Conservation (phyloP, 768 basidiomycete species). For the Russula sp. region DNA sequence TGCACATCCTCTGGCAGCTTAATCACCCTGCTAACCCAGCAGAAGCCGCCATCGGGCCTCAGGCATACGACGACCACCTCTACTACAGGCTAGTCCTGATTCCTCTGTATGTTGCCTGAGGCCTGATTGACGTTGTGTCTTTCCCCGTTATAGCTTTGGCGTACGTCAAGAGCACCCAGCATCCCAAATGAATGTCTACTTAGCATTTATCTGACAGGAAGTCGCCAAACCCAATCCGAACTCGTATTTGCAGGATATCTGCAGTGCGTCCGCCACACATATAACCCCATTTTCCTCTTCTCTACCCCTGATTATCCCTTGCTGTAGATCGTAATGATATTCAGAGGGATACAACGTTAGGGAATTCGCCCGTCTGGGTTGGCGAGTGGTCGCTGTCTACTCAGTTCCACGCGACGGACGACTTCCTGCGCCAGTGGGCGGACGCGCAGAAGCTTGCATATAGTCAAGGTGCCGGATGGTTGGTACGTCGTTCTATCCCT, state of each 20-base stretch:
- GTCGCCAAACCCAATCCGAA: slow-evolving; percentile 59
- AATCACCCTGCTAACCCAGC: slow-evolving; percentile 66
- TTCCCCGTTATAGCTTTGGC: slow-evolving; percentile 42
- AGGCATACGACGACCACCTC: slow-evolving; percentile 72
- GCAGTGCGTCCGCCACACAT: slow-evolving; percentile 46
- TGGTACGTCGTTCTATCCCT: slow-evolving; percentile 38
- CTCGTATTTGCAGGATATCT: slow-evolving; percentile 62
- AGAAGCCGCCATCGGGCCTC: slow-evolving; percentile 60
- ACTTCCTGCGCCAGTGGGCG: slow-evolving; percentile 61
- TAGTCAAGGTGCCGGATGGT: slow-evolving; percentile 56
- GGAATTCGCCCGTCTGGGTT: slow-evolving; percentile 48
- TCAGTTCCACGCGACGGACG: slow-evolving; percentile 55
- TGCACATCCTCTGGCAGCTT: slow-evolving; percentile 76
- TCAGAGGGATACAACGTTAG: slow-evolving; percentile 39
- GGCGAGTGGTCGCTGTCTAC: slow-evolving; percentile 62
- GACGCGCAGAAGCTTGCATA: slow-evolving; percentile 71
- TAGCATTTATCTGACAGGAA: slow-evolving; percentile 40
- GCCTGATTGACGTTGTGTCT: slow-evolving; percentile 25
- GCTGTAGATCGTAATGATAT: slow-evolving; percentile 54
- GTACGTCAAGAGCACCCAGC: slow-evolving; percentile 32
- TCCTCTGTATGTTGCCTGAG: background rate
- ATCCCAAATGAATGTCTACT: background rate
- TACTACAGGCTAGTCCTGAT: slow-evolving; percentile 56
- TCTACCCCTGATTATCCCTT: background rate
- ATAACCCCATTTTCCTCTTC: background rate